Conservation (phyloP, 257 asterid species). For the Przewalskia tangutica region DNA sequence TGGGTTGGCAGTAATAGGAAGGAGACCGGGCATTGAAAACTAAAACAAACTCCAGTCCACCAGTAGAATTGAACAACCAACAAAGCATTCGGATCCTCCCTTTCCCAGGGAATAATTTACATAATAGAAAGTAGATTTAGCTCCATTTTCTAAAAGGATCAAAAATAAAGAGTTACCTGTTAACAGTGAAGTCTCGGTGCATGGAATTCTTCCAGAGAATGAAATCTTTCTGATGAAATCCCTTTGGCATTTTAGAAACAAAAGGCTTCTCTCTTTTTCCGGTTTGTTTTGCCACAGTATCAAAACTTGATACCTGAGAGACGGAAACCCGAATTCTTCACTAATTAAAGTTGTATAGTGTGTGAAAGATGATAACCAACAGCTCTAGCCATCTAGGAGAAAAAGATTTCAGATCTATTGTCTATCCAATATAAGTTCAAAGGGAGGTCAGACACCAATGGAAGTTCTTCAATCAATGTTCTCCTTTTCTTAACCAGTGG, state of each 20-base stretch:
- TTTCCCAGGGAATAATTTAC: background rate
- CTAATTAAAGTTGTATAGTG: background rate
- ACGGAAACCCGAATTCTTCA: background rate
- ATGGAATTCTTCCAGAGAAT: conserved; percentile 61
- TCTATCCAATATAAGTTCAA: background rate
- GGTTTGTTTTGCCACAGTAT: conserved; percentile 35
- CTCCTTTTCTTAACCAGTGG: background rate
- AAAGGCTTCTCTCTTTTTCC: conserved; percentile 11
- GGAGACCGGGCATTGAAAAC: background rate
- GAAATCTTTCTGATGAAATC: conserved; percentile 42
- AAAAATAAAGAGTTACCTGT: conserved; percentile 38
- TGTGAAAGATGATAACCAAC: background rate
- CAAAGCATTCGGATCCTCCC: background rate
- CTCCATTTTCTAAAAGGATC: background rate
- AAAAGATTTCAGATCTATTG: background rate
- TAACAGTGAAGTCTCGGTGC: conserved; percentile 85
- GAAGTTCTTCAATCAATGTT: background rate
- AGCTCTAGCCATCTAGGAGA: background rate
- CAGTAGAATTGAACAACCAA: background rate
- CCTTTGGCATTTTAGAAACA: conserved; percentile 30
- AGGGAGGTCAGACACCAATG: background rate
- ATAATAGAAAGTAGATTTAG: background rate
- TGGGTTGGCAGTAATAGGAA: background rate
- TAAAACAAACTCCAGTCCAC: background rate
- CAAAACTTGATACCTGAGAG: conserved; percentile 77